phyloP scores from a whole-genome alignment of 1,284 basidiomycete genomes.

The Leccinum angustisporum region DNA sequence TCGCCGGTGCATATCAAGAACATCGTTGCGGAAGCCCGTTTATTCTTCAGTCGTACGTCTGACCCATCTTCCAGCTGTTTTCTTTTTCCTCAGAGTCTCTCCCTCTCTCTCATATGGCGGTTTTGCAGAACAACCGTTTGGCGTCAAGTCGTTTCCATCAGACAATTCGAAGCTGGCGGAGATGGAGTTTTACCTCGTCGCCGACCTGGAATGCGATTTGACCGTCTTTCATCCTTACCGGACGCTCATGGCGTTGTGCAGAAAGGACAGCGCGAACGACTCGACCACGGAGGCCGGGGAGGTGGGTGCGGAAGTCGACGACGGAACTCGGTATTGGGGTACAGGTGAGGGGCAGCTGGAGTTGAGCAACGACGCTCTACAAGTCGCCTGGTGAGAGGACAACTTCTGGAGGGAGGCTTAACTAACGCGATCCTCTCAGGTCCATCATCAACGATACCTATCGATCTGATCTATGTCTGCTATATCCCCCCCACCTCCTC shows the following conservation, averaged over 20 bases:
- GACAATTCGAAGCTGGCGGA: conserved; percentile 94
- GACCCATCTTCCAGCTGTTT: neutral
- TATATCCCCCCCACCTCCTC: conserved; percentile 93
- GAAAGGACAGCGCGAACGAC: conserved; percentile 42
- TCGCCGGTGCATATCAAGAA: conserved; percentile 93
- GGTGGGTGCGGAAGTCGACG: conserved; percentile 55
- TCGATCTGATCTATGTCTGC: conserved; percentile 84
- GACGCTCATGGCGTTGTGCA: conserved; percentile 76
- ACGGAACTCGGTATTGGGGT: conserved; percentile 72
- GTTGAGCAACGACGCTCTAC: conserved; percentile 64
- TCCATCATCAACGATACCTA: conserved; percentile 97
- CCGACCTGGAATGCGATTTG: conserved; percentile 94
- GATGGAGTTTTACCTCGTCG: conserved; percentile 98
- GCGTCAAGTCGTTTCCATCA: conserved; percentile 73
- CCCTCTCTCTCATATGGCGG: neutral
- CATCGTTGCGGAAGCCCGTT: conserved; percentile 81
- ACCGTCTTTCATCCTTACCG: conserved; percentile 94
- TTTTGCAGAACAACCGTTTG: conserved; percentile 57
- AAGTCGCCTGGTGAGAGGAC: conserved; percentile 66
- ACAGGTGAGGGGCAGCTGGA: conserved; percentile 69
- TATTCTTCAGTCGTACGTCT: conserved; percentile 73
- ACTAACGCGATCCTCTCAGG: conserved; percentile 45
- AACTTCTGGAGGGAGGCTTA: neutral
- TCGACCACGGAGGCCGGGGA: conserved; percentile 64
- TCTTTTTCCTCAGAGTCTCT: neutral